phyloP scores from a whole-genome alignment of 75 land plant genomes.

The Cryptomeria japonica region DNA sequence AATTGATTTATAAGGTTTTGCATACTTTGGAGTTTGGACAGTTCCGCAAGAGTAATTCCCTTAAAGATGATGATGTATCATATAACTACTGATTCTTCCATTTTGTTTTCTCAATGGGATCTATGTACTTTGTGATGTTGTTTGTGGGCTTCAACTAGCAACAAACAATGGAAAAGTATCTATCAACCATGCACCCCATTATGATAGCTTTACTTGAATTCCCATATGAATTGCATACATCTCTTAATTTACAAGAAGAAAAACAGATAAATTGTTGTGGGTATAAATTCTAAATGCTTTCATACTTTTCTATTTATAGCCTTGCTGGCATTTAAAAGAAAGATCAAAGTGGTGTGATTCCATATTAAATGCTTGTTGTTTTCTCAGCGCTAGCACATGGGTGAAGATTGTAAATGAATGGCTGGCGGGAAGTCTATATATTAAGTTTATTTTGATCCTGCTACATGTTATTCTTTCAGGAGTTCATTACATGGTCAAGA shows the following conservation, averaged over 20 bases:
- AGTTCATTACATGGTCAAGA: not conserved
- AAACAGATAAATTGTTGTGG: not conserved
- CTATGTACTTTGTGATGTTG: constrained; percentile 93
- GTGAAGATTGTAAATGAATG: no score
- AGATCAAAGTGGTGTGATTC: not conserved
- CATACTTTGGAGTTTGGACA: constrained; percentile 26
- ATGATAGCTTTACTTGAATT: not conserved
- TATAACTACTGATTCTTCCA: constrained; percentile 87
- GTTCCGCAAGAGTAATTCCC: constrained; percentile 48
- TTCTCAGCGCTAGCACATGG: no score
- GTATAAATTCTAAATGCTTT: not conserved
- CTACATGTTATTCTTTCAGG: not conserved
- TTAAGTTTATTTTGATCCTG: no score
- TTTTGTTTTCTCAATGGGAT: constrained; percentile 73
- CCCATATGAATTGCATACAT: not conserved
- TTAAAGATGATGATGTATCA: constrained; percentile 52
- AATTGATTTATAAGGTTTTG: not conserved
- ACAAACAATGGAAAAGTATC: constrained; percentile 64
- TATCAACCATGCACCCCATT: not conserved
- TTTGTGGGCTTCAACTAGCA: constrained; percentile 78
- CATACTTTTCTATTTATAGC: not conserved
- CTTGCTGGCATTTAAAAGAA: not conserved
- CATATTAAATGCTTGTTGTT: not conserved
- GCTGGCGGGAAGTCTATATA: no score
- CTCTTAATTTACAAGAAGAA: not conserved